A percentile compares a stretch with the other conserved stretches of the same genome.
These are phyloP conservation scores for Boletellus ananiceps DNA, from an alignment of 768 basidiomycete species.

Conservation along the genomic window DNA sequence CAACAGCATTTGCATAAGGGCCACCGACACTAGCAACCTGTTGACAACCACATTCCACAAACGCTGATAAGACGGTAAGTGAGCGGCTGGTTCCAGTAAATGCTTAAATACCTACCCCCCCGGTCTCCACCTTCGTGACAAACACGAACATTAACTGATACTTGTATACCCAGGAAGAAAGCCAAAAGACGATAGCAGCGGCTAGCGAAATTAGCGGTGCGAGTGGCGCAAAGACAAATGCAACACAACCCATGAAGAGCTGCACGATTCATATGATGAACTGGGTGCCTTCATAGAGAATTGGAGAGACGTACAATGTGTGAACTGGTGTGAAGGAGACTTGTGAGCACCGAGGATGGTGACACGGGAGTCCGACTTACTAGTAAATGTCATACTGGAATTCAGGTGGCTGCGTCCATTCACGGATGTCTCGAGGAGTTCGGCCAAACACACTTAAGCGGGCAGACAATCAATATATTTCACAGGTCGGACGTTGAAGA, in stretches of 20 bases:
- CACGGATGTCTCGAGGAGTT: slow-evolving; percentile 84
- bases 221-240: slow-evolving; percentile 88
- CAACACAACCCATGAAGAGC: slow-evolving; percentile 92
- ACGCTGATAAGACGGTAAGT: slow-evolving; percentile 44
- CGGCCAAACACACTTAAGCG: slow-evolving; percentile 67
- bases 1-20: slow-evolving; percentile 88
- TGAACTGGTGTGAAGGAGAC: slow-evolving; percentile 34
- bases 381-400: slow-evolving; percentile 86
- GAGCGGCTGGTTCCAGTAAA: neutral
- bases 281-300: neutral
- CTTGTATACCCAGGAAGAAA: slow-evolving; percentile 86
- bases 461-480: neutral
- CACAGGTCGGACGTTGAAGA: neutral
- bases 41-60: slow-evolving; percentile 95
- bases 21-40: slow-evolving; percentile 68
- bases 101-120: slow-evolving; percentile 60
- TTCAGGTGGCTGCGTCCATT: slow-evolving; percentile 87
- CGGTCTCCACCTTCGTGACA: slow-evolving; percentile 84
- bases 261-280: slow-evolving; percentile 24
- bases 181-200: slow-evolving; percentile 83
- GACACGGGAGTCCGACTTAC: slow-evolving; percentile 39
- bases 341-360: neutral
- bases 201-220: slow-evolving; percentile 87
- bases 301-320: slow-evolving; percentile 45
- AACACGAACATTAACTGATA: slow-evolving; percentile 97